These are phyloP conservation scores for Anthracocystis setariae DNA, from an alignment of 1,284 basidiomycete species.

Conservation along the genomic window DNA sequence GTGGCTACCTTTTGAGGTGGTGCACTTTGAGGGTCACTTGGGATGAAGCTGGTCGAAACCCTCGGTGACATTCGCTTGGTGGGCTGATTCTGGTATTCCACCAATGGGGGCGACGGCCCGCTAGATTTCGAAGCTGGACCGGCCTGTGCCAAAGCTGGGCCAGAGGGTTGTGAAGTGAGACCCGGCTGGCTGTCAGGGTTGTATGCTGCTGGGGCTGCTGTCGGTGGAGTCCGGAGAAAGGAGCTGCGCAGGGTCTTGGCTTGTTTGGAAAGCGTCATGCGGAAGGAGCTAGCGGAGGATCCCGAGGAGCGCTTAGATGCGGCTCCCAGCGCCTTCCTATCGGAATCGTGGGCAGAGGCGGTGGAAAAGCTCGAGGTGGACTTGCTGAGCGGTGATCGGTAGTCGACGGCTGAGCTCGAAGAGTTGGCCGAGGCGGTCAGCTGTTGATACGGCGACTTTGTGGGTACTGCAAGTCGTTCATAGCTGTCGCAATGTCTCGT, in stretches of 20 bases:
- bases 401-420: constrained; percentile 24
- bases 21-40: not conserved
- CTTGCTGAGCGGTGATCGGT: constrained; percentile 16
- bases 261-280: constrained; percentile 39
- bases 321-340: constrained; percentile 6
- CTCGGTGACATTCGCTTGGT: not conserved
- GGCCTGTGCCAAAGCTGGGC: constrained; percentile 7
- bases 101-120: not conserved
- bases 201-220: not conserved
- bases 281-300: constrained; percentile 32
- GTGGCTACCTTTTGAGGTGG: not conserved
- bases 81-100: not conserved
- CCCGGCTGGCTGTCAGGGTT: constrained; percentile 4
- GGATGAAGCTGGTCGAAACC: not conserved
- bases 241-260: constrained; percentile 36
- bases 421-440: constrained; percentile 14
- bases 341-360: constrained; percentile 16
- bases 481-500: constrained; percentile 11
- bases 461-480: constrained; percentile 6
- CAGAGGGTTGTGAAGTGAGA: constrained; percentile 18
- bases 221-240: constrained; percentile 23
- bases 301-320: constrained; percentile 31
- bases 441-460: constrained; percentile 8
- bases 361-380: constrained; percentile 28
- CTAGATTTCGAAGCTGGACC: constrained; percentile 1